Evolutionary conservation across 2,329 filamentous ascomycete genomes (phyloP), one percentile per base, ranked within the genome.

Genomic region (Cercospora nicotianae): DNA sequence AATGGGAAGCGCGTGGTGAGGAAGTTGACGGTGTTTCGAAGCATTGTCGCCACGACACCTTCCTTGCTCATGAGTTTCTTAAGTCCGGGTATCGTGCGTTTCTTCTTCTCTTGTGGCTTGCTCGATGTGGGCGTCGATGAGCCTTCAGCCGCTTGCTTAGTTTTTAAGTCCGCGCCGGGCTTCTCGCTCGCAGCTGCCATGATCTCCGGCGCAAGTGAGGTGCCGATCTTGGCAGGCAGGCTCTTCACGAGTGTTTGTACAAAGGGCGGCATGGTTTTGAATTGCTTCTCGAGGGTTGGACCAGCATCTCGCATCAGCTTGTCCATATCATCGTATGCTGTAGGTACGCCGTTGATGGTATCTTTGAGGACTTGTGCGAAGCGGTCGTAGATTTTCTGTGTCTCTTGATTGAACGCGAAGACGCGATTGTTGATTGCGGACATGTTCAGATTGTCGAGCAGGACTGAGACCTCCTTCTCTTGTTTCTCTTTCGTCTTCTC

Each of bases 291-390:
- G 18, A 91, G 79, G 71, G 89, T 85, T n/a, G 83, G 80, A 69
- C 89, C 87, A n/a, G 86, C 87, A 65, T 88, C 87, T 9, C 83
- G 87, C 70, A 90, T 82, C 18, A 90, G 82, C 76, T 85, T 87
- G 74, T 90, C 88, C n/a, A 99, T 89, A 78, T 99, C 95, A 76
- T 91, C 86, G 79, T 96, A 97, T 2, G 95, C 95, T 0, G 94
- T 97, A 3, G 95, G 95, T 1, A 93, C 95, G 69, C 95, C 95
- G 77, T 93, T 94, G 75, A 95, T 87, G 16, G 97, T 87, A 78
- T 99, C 95, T 77, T 94, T 95, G 76, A 99, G 91, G 36, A 97
- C 90, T 65, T 93, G 84, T 1, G 93, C 96, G 84, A 99, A 99
- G 70, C 90, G 88, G 64, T 89, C 87, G 62, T 97, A 87, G 31